Conservation (phyloP, 352 stramenopile genomes). For the Blastocystis sp. region DNA sequence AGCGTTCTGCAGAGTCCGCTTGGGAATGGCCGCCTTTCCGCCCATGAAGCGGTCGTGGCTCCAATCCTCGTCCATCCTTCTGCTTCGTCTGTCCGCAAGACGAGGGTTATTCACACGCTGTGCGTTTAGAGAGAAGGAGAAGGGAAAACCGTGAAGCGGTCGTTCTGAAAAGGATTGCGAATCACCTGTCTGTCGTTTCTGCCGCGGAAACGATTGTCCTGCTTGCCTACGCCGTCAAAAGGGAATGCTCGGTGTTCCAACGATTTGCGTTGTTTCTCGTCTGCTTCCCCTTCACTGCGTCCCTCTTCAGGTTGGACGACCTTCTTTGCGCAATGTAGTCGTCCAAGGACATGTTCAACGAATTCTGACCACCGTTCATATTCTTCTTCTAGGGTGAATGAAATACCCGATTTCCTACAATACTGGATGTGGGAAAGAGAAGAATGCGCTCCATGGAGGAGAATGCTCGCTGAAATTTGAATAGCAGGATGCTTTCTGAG, state of each 20-base stretch:
- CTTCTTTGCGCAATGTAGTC: conserved; percentile 36
- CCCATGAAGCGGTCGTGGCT: conserved; percentile 24
- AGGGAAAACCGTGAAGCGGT: background rate
- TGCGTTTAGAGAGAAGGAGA: too few relatives aligned
- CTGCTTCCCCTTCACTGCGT: background rate
- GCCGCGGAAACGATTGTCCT: background rate
- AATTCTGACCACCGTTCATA: conserved; percentile 23
- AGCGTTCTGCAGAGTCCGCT: background rate
- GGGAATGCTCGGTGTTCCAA: background rate
- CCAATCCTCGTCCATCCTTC: conserved; percentile 31
- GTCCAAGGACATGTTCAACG: conserved; percentile 52
- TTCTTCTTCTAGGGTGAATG: conserved; percentile 10
- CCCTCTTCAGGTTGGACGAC: background rate
- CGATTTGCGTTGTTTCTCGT: background rate
- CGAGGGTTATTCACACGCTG: background rate
- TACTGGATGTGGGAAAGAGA: background rate
- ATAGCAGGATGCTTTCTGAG: too few relatives aligned
- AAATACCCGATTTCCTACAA: background rate
- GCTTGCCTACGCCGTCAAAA: background rate
- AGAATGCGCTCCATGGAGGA: too few relatives aligned
- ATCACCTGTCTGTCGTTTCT: background rate
- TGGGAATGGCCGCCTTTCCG: background rate
- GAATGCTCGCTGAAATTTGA: too few relatives aligned
- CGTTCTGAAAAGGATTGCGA: background rate
- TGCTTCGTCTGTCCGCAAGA: background rate